Evolutionary conservation across 495 filamentous ascomycete species (phyloP), one percentile per base, ranked within the genome.

Genomic region (Neurospora sp.): DNA sequence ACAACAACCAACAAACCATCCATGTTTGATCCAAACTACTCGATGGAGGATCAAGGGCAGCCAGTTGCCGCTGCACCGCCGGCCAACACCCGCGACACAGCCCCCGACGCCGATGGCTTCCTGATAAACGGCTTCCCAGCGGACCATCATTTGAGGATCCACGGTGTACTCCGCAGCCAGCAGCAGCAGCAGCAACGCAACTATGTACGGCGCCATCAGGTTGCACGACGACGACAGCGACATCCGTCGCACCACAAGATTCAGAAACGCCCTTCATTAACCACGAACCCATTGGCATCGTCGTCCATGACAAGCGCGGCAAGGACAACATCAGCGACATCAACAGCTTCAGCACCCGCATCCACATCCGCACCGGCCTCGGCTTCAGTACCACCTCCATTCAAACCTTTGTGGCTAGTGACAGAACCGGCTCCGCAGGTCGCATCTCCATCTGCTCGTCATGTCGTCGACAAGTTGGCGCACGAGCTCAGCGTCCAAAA

Each of bases 401-500:
- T 53, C 44, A 8, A 12, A 22, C 18, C n/a, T 22, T 47, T 1
- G 3, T 20, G 0, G 45, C 45, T 5, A 22, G 4, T 4, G 44
- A 22, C n/a, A 20, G 44, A 12, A 47, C 22, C 22, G 53, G 14
- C 31, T 65, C 22, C 22, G 35, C 3, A 37, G 12, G 12, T 14
- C 53, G 6, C 22, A 65, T 8, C 14, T 65, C 53, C 53, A 35
- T 65, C 31, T 35, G 27, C 53, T 65, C 53, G 6, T 7, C 22
- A 65, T 65, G 53, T 44, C 37, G 73, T 82, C 44, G 80, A 83
- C 8, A 75, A 69, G 6, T 73, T 83, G 68, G 78, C 79, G 22
- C 77, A 75, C 71, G 78, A 80, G 71, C 75, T 83, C 70, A 83
- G 81, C 77, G 73, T 75, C 45, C 82, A 84, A 41, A 78, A 79